Conservation (phyloP, 2,329 filamentous ascomycete species). For the Pseudogymnoascus verrucosus region DNA sequence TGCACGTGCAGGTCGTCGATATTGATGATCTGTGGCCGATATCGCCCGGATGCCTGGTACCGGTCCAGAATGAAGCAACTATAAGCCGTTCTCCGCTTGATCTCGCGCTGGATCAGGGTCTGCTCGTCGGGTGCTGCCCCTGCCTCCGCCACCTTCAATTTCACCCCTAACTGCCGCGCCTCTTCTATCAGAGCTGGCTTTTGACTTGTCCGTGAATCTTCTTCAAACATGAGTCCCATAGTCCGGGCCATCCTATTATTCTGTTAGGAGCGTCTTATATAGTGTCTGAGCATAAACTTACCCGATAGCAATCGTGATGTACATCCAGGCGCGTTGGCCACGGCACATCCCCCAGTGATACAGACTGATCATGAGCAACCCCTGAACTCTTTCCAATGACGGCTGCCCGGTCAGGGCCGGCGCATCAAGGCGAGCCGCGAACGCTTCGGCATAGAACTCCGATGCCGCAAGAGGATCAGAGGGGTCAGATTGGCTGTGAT, state of each 20-base stretch:
- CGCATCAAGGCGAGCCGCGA: conserved; percentile 43
- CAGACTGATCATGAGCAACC: conserved; percentile 61
- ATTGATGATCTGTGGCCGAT: conserved; percentile 51
- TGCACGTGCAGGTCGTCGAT: conserved; percentile 55
- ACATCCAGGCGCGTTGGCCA: conserved; percentile 57
- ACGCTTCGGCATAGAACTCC: conserved; percentile 55
- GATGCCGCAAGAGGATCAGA: conserved; percentile 48
- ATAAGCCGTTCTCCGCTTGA: conserved; percentile 62
- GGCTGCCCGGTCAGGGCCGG: conserved; percentile 39
- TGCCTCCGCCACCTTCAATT: not conserved
- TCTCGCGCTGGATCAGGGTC: conserved; percentile 52
- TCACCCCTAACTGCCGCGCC: not conserved
- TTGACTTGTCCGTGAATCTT: conserved; percentile 30
- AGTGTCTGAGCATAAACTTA: not conserved
- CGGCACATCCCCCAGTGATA: conserved; percentile 63
- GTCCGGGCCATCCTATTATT: conserved; percentile 51
- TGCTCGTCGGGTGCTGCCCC: conserved; percentile 20
- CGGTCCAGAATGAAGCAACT: conserved; percentile 67
- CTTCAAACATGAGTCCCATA: conserved; percentile 52
- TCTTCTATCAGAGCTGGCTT: conserved; percentile 14
- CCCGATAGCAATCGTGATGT: conserved; percentile 50
- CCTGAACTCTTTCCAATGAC: conserved; percentile 57
- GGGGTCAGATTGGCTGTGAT: conserved; percentile 26
- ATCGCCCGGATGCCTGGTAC: conserved; percentile 57
- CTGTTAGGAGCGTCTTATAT: not conserved